Conservation (phyloP, 495 filamentous ascomycete species). For the Evernia prunastri region DNA sequence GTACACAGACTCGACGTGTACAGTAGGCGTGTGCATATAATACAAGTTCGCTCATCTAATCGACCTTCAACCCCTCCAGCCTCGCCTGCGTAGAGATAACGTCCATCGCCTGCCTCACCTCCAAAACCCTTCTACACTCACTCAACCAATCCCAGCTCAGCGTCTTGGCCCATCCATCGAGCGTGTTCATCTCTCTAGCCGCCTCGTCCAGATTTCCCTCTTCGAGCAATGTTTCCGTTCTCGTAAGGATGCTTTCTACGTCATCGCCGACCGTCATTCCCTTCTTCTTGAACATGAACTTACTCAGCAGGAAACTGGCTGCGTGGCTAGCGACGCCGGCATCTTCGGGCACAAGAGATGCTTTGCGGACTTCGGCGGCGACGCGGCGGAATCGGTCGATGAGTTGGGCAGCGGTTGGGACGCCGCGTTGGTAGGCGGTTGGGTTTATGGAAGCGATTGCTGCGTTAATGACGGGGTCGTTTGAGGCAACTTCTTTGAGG, state of each 20-base stretch:
- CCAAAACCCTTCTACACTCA: constrained; percentile 80
- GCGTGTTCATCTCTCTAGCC: constrained; percentile 87
- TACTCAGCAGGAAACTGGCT: constrained; percentile 77
- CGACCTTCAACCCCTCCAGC: constrained; percentile 21
- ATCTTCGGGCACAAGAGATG: constrained; percentile 80
- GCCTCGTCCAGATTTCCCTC: constrained; percentile 87
- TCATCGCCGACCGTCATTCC: constrained; percentile 81
- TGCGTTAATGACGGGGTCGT: constrained; percentile 77
- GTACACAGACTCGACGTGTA: background rate
- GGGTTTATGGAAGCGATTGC: constrained; percentile 94
- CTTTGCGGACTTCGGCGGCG: constrained; percentile 89
- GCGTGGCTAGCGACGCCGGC: constrained; percentile 92
- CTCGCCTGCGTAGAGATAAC: constrained; percentile 43
- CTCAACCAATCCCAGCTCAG: constrained; percentile 86
- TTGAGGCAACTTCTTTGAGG: constrained; percentile 79
- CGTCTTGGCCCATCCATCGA: constrained; percentile 90
- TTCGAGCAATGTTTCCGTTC: constrained; percentile 82
- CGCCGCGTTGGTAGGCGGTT: constrained; percentile 83
- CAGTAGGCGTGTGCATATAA: background rate
- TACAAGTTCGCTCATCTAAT: constrained; percentile 8
- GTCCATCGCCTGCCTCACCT: constrained; percentile 92
- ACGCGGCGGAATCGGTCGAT: constrained; percentile 94
- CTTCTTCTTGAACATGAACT: constrained; percentile 89
- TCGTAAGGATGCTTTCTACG: constrained; percentile 84
- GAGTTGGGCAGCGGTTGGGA: constrained; percentile 73